These are phyloP conservation scores for Penicillium cosmopolitanum DNA, from an alignment of 495 filamentous ascomycete species.

Conservation along the genomic window DNA sequence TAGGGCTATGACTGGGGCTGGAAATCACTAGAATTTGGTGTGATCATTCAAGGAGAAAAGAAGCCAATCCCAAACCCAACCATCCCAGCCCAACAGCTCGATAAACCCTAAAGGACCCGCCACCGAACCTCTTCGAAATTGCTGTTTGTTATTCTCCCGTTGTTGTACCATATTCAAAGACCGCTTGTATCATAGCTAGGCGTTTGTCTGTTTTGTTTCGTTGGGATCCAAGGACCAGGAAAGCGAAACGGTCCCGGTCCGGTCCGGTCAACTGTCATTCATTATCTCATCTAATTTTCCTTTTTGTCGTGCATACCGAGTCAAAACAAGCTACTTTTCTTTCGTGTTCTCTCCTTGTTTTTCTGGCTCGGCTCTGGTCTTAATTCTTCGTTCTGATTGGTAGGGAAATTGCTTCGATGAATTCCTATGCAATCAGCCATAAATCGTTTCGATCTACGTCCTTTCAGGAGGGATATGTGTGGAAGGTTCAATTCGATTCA, in stretches of 20 bases:
- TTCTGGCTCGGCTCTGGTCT: neutral
- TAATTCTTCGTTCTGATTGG: too few relatives aligned
- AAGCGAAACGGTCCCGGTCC: neutral
- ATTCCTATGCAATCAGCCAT: too few relatives aligned
- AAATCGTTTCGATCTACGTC: too few relatives aligned
- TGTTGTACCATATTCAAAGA: conserved; percentile 20
- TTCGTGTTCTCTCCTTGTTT: neutral
- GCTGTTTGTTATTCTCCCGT: neutral
- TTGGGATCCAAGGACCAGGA: neutral
- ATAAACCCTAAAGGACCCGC: too few relatives aligned
- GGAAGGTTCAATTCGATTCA: too few relatives aligned
- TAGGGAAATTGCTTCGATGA: too few relatives aligned
- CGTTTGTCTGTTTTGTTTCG: conserved; percentile 13
- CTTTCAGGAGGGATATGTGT: too few relatives aligned
- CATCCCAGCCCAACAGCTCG: neutral
- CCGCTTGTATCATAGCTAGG: conserved; percentile 27
- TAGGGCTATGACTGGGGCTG: too few relatives aligned
- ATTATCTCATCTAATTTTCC: neutral
- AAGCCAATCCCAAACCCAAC: neutral
- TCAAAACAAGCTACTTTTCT: neutral
- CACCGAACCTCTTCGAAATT: neutral
- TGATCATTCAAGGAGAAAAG: neutral
- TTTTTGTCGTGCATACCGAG: neutral
- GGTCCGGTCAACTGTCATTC: neutral
- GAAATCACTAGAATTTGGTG: neutral